A percentile compares a stretch with the other conserved stretches of the same genome.
phyloP scores from a whole-genome alignment of 1,284 basidiomycete species.

The Trichosporon coremiiforme region DNA sequence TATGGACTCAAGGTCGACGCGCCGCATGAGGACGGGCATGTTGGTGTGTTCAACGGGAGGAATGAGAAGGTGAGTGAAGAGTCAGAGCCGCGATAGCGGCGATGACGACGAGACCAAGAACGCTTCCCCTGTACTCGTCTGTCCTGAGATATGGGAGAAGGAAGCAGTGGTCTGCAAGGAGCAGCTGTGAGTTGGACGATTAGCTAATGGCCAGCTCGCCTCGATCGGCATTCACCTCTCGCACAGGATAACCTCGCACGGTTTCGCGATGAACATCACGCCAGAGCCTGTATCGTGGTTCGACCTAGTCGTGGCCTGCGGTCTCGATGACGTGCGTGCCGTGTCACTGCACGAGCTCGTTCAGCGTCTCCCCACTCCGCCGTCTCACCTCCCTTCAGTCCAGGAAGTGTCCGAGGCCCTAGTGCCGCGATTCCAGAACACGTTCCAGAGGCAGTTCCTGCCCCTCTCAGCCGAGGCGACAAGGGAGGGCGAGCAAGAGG shows the following conservation, averaged over 20 bases:
- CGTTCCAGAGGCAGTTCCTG: constrained; percentile 44
- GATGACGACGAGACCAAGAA: too few relatives aligned
- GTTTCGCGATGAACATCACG: constrained; percentile 91
- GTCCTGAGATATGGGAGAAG: too few relatives aligned
- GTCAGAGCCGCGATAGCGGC: neutral
- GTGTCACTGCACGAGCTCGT: constrained; percentile 51
- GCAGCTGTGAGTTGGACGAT: too few relatives aligned
- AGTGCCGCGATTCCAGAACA: constrained; percentile 44
- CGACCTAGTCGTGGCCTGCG: constrained; percentile 85
- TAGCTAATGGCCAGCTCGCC: constrained; percentile 75
- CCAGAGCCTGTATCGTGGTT: constrained; percentile 80
- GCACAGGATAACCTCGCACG: constrained; percentile 90
- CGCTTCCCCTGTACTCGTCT: too few relatives aligned
- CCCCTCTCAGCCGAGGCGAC: constrained; percentile 28
- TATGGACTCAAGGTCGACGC: constrained; percentile 45
- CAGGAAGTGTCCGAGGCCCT: constrained; percentile 38
- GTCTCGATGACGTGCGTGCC: constrained; percentile 78
- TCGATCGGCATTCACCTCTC: constrained; percentile 97
- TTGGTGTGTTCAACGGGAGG: constrained; percentile 53
- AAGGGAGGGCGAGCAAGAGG: constrained; percentile 23
- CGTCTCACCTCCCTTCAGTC: constrained; percentile 32
- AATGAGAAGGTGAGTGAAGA: constrained; percentile 52
- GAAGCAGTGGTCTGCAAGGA: too few relatives aligned
- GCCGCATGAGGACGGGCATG: constrained; percentile 57
- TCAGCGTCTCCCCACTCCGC: constrained; percentile 17